phyloP scores from a whole-genome alignment of 306 rosid species.

The Rubus parviflorus region DNA sequence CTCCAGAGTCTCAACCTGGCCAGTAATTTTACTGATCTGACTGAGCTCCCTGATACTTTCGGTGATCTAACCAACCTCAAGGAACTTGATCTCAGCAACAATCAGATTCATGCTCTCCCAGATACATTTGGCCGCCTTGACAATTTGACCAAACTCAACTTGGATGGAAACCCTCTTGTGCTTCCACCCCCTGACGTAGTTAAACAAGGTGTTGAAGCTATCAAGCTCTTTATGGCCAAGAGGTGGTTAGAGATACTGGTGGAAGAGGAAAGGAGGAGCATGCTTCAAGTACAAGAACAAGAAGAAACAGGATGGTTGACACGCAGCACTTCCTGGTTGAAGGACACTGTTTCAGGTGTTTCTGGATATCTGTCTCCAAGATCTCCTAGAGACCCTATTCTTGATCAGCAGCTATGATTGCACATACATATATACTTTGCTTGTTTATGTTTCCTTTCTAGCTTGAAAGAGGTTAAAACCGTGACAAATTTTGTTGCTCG shows the following conservation, averaged over 20 bases:
- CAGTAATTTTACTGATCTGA: slow-evolving; percentile 83
- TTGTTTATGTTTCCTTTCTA: not conserved
- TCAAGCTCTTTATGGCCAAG: slow-evolving; percentile 71
- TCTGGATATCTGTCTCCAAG: slow-evolving; percentile 65
- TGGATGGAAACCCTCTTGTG: slow-evolving; percentile 86
- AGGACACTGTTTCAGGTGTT: slow-evolving; percentile 45
- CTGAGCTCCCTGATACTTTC: slow-evolving; percentile 77
- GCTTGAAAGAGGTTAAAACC: slow-evolving; percentile 10
- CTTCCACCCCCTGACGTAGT: slow-evolving; percentile 77
- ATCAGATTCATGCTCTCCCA: slow-evolving; percentile 86
- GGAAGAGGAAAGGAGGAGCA: slow-evolving; percentile 75
- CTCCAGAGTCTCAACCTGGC: slow-evolving; percentile 68
- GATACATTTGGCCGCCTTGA: slow-evolving; percentile 88
- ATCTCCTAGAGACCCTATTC: slow-evolving; percentile 59
- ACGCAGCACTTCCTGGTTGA: slow-evolving; percentile 86
- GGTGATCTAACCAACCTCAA: slow-evolving; percentile 78
- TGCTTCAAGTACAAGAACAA: slow-evolving; percentile 48
- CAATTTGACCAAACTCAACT: slow-evolving; percentile 66
- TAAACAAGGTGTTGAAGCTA: slow-evolving; percentile 63
- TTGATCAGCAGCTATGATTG: slow-evolving; percentile 77
- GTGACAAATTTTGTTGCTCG: slow-evolving; percentile 16
- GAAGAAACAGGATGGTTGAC: slow-evolving; percentile 69
- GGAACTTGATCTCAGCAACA: slow-evolving; percentile 93
- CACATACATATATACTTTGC: not conserved
- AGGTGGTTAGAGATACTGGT: slow-evolving; percentile 74